Conservation (phyloP, 78 protist species). For the Protostelium mycophagum region DNA sequence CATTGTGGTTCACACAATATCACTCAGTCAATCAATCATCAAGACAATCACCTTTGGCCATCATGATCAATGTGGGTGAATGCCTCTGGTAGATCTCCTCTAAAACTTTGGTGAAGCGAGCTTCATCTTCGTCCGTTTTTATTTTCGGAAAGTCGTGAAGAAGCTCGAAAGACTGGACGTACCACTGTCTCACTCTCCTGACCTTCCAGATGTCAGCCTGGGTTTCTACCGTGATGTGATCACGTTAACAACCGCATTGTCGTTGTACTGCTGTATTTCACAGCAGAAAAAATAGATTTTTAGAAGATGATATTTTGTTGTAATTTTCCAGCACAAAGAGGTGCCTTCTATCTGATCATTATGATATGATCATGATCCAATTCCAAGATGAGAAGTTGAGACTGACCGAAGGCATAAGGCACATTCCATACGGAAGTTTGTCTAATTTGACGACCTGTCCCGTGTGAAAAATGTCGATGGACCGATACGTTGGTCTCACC, state of each 20-base stretch:
- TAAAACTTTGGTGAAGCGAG: neutral
- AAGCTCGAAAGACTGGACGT: neutral
- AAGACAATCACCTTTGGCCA: neutral
- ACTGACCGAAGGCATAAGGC: neutral
- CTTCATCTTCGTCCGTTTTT: neutral
- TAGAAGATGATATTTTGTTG: too few relatives aligned
- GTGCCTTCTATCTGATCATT: too few relatives aligned
- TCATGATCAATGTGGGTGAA: neutral
- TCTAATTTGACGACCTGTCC: neutral
- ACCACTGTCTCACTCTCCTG: neutral
- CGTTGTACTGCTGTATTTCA: too few relatives aligned
- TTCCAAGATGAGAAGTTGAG: neutral
- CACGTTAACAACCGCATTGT: too few relatives aligned
- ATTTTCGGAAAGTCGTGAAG: neutral
- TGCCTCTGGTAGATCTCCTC: neutral
- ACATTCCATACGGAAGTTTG: neutral
- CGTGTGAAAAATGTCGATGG: neutral
- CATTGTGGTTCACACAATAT: too few relatives aligned
- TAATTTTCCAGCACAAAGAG: neutral
- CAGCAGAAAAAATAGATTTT: neutral
- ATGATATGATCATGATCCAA: neutral
- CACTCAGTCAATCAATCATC: too few relatives aligned
- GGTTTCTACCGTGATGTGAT: too few relatives aligned
- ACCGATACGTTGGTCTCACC: neutral
- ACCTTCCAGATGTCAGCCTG: too few relatives aligned